These are phyloP conservation scores for Wallacemonas sp. DNA, from an alignment of 208 protist species.

Conservation along the genomic window DNA sequence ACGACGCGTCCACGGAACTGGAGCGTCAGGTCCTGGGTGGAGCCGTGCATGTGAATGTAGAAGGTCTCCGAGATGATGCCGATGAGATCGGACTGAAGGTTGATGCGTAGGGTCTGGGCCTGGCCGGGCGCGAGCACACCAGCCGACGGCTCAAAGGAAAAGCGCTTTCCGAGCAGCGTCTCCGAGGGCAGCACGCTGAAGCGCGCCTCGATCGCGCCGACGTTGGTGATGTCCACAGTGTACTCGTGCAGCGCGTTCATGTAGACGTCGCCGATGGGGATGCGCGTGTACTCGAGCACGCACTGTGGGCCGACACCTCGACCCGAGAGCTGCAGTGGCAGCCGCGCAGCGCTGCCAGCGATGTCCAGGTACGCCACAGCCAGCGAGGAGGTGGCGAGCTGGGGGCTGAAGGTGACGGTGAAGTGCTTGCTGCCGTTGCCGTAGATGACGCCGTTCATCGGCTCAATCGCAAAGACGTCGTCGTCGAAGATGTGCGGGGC, in stretches of 20 bases:
- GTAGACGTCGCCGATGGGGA: slow-evolving; percentile 95
- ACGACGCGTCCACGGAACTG: slow-evolving; percentile 90
- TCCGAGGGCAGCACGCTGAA: slow-evolving; percentile 76
- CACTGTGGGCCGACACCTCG: slow-evolving; percentile 89
- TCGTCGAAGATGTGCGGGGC: slow-evolving; percentile 62
- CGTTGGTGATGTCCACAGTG: slow-evolving; percentile 89
- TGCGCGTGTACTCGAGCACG: slow-evolving; percentile 80
- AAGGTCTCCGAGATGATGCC: slow-evolving; percentile 92
- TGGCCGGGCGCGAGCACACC: slow-evolving; percentile 78
- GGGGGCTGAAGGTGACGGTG: slow-evolving; percentile 90
- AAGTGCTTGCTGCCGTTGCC: slow-evolving; percentile 78
- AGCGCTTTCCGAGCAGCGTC: slow-evolving; percentile 73
- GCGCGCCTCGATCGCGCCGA: slow-evolving; percentile 86
- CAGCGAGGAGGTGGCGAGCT: slow-evolving; percentile 69
- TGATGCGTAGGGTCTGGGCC: slow-evolving; percentile 61
- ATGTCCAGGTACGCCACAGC: slow-evolving; percentile 88
- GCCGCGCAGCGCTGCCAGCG: slow-evolving; percentile 49
- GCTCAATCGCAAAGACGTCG: slow-evolving; percentile 90
- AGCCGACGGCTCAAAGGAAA: slow-evolving; percentile 76
- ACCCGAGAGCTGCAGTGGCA: slow-evolving; percentile 86
- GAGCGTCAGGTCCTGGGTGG: slow-evolving; percentile 72
- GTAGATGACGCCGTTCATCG: slow-evolving; percentile 80
- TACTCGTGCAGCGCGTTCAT: slow-evolving; percentile 94
- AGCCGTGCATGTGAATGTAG: slow-evolving; percentile 83
- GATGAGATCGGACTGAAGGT: slow-evolving; percentile 85